Percentiles rank a stretch among this genome's conserved stretches.
Evolutionary conservation across 1,284 basidiomycete species (phyloP).

Genomic region (Ustilago shanxiensis): DNA sequence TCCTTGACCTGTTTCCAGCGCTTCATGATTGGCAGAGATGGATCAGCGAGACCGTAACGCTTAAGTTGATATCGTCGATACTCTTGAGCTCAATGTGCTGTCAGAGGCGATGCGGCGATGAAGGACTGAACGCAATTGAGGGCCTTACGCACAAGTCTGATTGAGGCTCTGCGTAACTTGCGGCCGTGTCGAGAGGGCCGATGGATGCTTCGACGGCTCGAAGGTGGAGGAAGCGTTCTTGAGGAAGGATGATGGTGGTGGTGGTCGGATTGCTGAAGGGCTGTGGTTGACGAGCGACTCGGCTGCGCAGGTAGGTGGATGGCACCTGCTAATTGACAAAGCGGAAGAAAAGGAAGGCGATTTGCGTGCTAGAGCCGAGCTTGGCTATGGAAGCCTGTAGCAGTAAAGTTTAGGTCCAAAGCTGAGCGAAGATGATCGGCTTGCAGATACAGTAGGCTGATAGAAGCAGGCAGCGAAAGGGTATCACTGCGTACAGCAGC

Average conservation of each 20-base stretch:
- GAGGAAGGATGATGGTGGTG: slow-evolving; percentile 9
- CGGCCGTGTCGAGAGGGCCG: neutral
- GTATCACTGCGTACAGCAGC: neutral
- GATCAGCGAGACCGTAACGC: neutral
- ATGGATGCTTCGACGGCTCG: neutral
- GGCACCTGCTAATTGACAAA: neutral
- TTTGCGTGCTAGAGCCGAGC: neutral
- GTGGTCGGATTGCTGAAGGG: neutral
- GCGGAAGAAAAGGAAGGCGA: neutral
- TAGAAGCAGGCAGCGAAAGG: neutral
- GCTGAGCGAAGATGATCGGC: neutral
- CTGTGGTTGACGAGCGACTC: neutral
- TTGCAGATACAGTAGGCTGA: neutral
- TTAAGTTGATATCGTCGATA: neutral
- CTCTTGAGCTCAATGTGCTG: too few species aligned
- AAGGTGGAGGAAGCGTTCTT: slow-evolving; percentile 1
- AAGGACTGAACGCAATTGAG: neutral
- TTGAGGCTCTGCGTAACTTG: neutral
- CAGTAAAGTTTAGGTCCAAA: neutral
- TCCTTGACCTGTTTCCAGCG: slow-evolving; percentile 48
- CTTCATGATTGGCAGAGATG: slow-evolving; percentile 19
- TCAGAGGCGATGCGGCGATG: too few species aligned
- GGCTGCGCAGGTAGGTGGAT: neutral
- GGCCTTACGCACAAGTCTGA: neutral
- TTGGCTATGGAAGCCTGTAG: too few species aligned